phyloP scores from a whole-genome alignment of 768 basidiomycete species.

The Panaeolus cyanescens region DNA sequence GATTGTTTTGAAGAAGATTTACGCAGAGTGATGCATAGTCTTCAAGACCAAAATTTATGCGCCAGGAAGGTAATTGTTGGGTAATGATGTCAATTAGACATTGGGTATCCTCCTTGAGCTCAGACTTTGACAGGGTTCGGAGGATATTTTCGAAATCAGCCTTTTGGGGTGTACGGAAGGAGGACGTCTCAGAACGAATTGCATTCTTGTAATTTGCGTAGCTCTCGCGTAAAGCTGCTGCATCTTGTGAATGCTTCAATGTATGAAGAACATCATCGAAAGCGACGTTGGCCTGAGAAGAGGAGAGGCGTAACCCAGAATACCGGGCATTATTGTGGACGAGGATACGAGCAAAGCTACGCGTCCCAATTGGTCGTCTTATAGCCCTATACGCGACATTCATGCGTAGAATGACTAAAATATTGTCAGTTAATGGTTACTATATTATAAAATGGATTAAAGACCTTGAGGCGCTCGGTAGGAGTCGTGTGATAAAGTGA shows the following conservation, averaged over 20 bases:
- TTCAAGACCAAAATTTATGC: neutral
- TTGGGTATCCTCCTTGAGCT: neutral
- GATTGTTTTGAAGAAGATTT: constrained; percentile 12
- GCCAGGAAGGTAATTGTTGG: neutral
- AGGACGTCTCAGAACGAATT: neutral
- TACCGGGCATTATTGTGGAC: constrained; percentile 43
- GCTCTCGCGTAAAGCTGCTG: neutral
- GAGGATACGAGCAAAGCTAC: constrained; percentile 19
- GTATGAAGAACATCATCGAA: neutral
- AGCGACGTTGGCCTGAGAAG: constrained; percentile 10
- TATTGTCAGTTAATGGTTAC: neutral
- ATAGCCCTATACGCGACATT: constrained; percentile 59
- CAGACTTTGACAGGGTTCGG: neutral
- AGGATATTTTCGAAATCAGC: neutral
- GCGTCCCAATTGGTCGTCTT: constrained; percentile 27
- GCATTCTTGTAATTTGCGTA: neutral
- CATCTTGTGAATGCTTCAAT: neutral
- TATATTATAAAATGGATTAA: constrained; percentile 6
- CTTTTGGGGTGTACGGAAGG: neutral
- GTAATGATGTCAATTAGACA: neutral
- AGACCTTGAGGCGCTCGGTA: constrained; percentile 1
- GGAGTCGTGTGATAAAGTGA: constrained; percentile 16
- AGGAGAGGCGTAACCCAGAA: neutral
- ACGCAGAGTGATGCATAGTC: neutral
- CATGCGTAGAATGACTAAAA: constrained; percentile 42